Evolutionary conservation across 352 stramenopile species (phyloP).

Genomic region (Pythium monospermum): DNA sequence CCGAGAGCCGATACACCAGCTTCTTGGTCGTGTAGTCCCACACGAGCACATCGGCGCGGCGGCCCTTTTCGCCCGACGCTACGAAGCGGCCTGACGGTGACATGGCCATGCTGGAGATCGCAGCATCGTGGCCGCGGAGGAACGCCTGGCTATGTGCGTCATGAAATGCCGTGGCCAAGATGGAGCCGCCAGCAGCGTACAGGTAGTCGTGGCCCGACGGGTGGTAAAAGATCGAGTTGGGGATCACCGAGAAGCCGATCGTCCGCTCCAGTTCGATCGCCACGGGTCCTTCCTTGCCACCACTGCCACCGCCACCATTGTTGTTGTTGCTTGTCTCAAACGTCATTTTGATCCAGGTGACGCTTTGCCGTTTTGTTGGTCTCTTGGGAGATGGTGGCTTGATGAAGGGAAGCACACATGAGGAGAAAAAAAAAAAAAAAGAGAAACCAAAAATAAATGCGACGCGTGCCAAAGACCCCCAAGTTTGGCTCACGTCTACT

Average conservation of each 20-base stretch:
- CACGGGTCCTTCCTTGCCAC: background rate
- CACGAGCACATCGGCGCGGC: constrained; percentile 83
- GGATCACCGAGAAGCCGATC: constrained; percentile 86
- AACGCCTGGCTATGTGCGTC: constrained; percentile 83
- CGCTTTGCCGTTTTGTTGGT: background rate
- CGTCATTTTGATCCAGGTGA: background rate
- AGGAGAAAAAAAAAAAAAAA: too few relatives aligned
- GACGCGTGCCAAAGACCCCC: too few relatives aligned
- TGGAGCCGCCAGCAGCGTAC: constrained; percentile 81
- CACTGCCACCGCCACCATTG: background rate
- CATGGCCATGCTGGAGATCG: constrained; percentile 79
- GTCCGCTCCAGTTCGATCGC: constrained; percentile 89
- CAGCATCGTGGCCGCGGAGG: constrained; percentile 75
- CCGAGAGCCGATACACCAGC: constrained; percentile 79
- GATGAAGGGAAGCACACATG: too few relatives aligned
- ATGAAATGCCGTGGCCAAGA: constrained; percentile 73
- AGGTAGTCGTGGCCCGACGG: constrained; percentile 77
- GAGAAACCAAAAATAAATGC: too few relatives aligned
- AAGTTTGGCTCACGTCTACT: too few relatives aligned
- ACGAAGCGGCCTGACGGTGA: constrained; percentile 71
- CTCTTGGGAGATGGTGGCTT: background rate
- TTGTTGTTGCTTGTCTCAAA: background rate
- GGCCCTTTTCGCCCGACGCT: constrained; percentile 79
- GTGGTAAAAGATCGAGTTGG: constrained; percentile 84
- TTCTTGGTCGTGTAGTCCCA: constrained; percentile 79